Conservation (phyloP, 176 grass and related monocot genomes). For the Cymbopogon citratus region DNA sequence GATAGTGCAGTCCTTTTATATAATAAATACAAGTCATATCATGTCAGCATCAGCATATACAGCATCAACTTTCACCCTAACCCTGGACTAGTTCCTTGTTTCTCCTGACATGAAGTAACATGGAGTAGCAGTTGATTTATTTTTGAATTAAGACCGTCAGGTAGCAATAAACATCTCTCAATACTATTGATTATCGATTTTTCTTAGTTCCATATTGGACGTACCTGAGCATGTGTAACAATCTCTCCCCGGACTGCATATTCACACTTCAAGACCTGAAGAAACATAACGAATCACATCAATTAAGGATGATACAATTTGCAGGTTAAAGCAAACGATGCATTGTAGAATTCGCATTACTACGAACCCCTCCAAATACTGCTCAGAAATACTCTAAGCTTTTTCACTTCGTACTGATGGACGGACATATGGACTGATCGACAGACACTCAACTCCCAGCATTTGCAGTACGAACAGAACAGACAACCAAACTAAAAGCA, state of each 20-base stretch:
- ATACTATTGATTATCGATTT: neutral
- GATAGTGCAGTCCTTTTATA: neutral
- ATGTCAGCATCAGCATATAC: neutral
- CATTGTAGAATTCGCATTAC: neutral
- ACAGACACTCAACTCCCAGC: neutral
- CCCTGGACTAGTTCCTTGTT: neutral
- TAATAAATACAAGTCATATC: neutral
- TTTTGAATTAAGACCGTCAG: neutral
- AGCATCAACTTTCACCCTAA: neutral
- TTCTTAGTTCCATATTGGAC: neutral
- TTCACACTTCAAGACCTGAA: constrained; percentile 81
- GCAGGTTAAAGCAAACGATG: neutral
- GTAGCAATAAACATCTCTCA: neutral
- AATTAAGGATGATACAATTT: neutral
- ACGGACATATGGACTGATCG: neutral
- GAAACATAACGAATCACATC: constrained; percentile 7
- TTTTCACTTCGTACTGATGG: neutral
- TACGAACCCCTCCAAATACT: neutral
- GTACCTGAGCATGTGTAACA: constrained; percentile 87
- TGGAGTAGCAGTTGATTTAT: neutral
- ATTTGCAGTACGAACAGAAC: neutral
- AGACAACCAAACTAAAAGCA: neutral
- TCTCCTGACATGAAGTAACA: neutral
- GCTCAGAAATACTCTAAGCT: neutral
- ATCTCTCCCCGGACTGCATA: constrained; percentile 94